phyloP scores from a whole-genome alignment of 139 green algal genomes.

The Volvox reticuliferus region DNA sequence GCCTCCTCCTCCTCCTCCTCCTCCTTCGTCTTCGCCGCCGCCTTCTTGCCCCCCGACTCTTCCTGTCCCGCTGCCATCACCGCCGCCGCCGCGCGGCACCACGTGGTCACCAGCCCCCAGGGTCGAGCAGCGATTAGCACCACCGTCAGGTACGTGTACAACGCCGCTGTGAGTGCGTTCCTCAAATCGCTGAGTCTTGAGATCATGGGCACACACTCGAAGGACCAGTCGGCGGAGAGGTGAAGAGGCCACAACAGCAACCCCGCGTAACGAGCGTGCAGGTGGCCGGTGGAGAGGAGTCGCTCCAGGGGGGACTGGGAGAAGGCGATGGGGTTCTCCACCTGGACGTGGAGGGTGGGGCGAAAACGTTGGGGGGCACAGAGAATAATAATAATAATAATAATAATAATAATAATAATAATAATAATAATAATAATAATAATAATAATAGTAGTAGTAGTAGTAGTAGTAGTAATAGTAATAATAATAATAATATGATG shows the following conservation, averaged over 20 bases:
- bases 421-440: too few relatives aligned
- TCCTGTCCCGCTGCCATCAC: not conserved
- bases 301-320: slow-evolving; percentile 32
- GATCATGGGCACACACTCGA: slow-evolving; percentile 77
- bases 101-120: slow-evolving; percentile 34
- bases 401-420: too few relatives aligned
- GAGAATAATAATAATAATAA: too few relatives aligned
- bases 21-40: not conserved
- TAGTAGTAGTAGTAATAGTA: too few relatives aligned
- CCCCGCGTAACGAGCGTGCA: slow-evolving; percentile 77
- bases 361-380: not conserved
- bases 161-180: slow-evolving; percentile 58
- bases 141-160: slow-evolving; percentile 65
- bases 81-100: slow-evolving; percentile 24
- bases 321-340: slow-evolving; percentile 91
- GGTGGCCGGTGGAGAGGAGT: slow-evolving; percentile 66
- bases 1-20: not conserved
- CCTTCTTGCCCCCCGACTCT: not conserved
- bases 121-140: slow-evolving; percentile 38
- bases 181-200: slow-evolving; percentile 60
- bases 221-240: slow-evolving; percentile 88
- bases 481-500: too few relatives aligned
- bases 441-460: too few relatives aligned
- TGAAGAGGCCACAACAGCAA: slow-evolving; percentile 74
- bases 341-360: slow-evolving; percentile 53